Evolutionary conservation across 2,329 filamentous ascomycete species (phyloP), one percentile per base, ranked within the genome.

Genomic region (Pyricularia pennisetigena): DNA sequence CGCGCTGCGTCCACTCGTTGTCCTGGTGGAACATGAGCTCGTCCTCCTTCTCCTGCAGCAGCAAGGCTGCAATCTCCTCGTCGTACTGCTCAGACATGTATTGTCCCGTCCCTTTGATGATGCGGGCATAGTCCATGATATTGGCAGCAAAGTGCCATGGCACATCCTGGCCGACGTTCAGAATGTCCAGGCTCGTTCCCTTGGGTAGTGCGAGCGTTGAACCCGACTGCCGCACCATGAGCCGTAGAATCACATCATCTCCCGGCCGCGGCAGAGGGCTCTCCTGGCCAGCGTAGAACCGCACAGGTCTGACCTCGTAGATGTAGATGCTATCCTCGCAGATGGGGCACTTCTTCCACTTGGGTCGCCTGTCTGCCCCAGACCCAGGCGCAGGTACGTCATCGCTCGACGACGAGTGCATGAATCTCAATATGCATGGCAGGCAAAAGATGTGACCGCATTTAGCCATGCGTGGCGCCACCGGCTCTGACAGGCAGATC

Each of bases 371-470:
- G 67, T 23, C 54, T 10, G 86, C 81, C 69, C 72, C n/a, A 70
- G 61, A 2, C 63, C 68, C 63, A 20, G 20, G 64, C 59, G 26
- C n/a, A 66, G 80, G 79, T 41, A 91, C 90, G n/a, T 91, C 89
- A 68, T 91, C 90, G 28, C 85, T 87, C 2, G 89, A 86, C 14
- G 86, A 87, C 8, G 93, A 91, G 73, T 97, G 92, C 93, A 99
- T 97, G 77, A 96, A 99, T 66, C 95, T 90, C 71, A 98, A 92
- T 70, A 98, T 80, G 76, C 95, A 99, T 6, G 95, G 90, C 41
- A 98, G 82, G 76, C 95, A 99, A 77, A 97, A 98, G 14, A 99
- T 97, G 76, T 99, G 95, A 0, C 95, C 95, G 75, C 95, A 99
- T 75, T 90, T 94, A 61, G 95, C 94, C 94, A 99, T 99, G 68